Conservation (phyloP, 2,329 filamentous ascomycete species). For the Aspergillus ochraceus region DNA sequence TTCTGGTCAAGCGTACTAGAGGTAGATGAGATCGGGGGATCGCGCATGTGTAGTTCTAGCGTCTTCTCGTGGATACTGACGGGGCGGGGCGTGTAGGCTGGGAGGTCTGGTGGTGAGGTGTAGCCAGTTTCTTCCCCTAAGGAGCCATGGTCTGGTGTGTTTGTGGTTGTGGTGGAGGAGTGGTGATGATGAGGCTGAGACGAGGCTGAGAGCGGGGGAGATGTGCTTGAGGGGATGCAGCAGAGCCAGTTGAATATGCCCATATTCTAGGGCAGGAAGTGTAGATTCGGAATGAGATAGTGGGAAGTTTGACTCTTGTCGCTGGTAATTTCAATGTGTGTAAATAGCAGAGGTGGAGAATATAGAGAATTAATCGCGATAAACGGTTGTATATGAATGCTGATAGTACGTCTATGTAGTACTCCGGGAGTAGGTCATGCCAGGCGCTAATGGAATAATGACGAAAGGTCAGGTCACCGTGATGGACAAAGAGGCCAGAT, state of each 20-base stretch:
- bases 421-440: not conserved
- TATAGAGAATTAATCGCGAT: not conserved
- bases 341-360: not conserved
- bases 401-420: not conserved
- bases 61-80: constrained; percentile 42
- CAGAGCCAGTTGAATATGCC: constrained; percentile 1
- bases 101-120: constrained; percentile 35
- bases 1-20: constrained; percentile 1
- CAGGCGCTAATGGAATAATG: not conserved
- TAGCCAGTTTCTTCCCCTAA: constrained; percentile 28
- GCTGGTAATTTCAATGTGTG: not conserved
- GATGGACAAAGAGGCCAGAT: not conserved
- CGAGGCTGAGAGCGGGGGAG: constrained; percentile 15
- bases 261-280: not conserved
- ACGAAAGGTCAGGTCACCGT: not conserved
- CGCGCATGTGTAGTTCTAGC: constrained; percentile 34
- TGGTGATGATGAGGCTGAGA: not conserved
- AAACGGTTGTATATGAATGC: not conserved
- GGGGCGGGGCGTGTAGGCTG: constrained; percentile 42
- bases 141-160: not conserved
- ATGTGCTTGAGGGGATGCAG: not conserved
- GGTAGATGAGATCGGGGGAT: constrained; percentile 29
- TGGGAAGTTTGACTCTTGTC: constrained; percentile 2
- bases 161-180: constrained; percentile 3
- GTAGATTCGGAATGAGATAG: constrained; percentile 10